Conservation (phyloP, 176 grass and related monocot species). For the Oryza australiensis region DNA sequence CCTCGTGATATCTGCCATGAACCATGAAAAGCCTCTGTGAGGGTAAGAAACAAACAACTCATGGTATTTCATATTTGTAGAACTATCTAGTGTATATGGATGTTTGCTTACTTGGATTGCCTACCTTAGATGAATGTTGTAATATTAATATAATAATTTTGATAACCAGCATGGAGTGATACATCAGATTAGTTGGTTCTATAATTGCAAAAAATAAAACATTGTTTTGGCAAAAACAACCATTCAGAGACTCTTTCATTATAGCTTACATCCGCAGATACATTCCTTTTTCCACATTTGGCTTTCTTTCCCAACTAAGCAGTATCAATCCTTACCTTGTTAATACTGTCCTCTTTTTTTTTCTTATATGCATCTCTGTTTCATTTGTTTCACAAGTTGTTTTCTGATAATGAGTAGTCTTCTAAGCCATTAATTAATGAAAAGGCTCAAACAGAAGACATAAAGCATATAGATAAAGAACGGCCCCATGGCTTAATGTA, state of each 20-base stretch:
- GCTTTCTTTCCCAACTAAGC: neutral
- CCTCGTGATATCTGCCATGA: neutral
- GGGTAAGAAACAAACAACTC: neutral
- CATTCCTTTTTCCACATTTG: neutral
- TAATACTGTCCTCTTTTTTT: neutral
- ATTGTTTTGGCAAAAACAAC: neutral
- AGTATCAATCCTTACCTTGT: slow-evolving; percentile 1
- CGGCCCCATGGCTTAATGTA: slow-evolving; percentile 29
- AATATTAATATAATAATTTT: neutral
- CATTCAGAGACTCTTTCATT: slow-evolving; percentile 8
- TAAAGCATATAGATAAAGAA: slow-evolving; percentile 31
- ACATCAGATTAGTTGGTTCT: neutral
- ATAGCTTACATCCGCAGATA: neutral
- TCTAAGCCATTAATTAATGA: slow-evolving; percentile 1
- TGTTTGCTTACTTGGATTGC: neutral
- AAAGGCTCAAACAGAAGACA: slow-evolving; percentile 25
- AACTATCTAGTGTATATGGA: neutral
- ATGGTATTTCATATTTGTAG: neutral
- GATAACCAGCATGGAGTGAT: neutral
- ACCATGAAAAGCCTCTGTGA: neutral
- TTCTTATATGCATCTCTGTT: neutral
- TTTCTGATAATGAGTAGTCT: neutral
- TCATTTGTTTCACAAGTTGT: slow-evolving; percentile 28
- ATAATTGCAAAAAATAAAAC: neutral
- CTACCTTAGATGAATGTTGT: neutral